Evolutionary conservation across 2,329 filamentous ascomycete species (phyloP), one percentile per base, ranked within the genome.

Genomic region (Talaromyces sp.): DNA sequence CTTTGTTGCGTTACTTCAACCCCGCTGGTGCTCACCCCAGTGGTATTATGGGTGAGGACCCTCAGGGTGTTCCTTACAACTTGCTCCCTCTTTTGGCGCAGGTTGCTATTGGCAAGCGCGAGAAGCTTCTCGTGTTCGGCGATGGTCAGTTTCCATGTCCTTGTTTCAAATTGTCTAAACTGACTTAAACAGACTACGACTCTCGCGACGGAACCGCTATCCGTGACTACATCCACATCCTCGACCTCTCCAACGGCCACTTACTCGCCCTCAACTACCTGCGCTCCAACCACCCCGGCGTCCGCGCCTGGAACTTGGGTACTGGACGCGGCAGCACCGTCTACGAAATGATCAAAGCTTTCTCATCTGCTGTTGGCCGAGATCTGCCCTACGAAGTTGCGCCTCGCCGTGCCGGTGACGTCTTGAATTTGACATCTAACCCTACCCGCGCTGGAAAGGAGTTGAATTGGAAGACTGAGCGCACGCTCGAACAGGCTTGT

Each of bases 41-140:
- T 73, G 96, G 95, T 65, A 88, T 99, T 79, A 97, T 99, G 93
- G 95, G 95, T 72, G 95, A 99, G 83, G 95, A 99, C 79, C 95
- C 95, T 54, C 90, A 96, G 78, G 95, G 95, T 67, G 88, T 97
- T 25, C 95, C 95, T 1, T 98, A 92, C 85, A 99, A 99, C 83
- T 85, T 99, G 69, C 88, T 99, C 51, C 95, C 95, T 19, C 85
- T 99, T 67, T 87, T 99, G 27, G 95, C 94, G 64, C 93, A 98
- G 83, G 95, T 99, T 53, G 95, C 95, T 15, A 96, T 95, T 34
- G 95, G 95, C 72, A 93, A 97, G 77, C 88, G 94, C 70, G 91
- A 96, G 75, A 97, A 97, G 84, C 85, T 99, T 61, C 82, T 97
- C 67, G 93, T 99, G 11, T 99, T 96, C 76, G 95, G 95, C 68